Evolutionary conservation across 2,329 filamentous ascomycete species (phyloP).

Genomic region (Orbilia oligospora): DNA sequence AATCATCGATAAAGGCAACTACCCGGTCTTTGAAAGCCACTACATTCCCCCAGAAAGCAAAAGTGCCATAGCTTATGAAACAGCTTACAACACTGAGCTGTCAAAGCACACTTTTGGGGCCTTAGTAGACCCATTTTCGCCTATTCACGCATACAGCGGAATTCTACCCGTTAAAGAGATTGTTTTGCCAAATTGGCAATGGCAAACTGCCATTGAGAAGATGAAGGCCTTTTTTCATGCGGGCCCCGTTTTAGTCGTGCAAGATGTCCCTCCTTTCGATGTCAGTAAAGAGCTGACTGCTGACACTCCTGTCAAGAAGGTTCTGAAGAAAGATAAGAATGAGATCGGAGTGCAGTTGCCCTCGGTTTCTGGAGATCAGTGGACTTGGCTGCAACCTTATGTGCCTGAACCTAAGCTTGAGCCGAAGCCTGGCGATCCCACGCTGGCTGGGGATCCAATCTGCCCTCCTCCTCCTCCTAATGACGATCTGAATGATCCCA

Average conservation of each 20-base stretch:
- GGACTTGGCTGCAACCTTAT: slow-evolving; percentile 67
- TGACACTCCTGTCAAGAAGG: slow-evolving; percentile 10
- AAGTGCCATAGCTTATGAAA: slow-evolving; percentile 12
- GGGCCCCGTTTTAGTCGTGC: slow-evolving; percentile 66
- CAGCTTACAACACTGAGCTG: slow-evolving; percentile 20
- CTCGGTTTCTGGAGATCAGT: slow-evolving; percentile 61
- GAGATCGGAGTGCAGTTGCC: slow-evolving; percentile 18
- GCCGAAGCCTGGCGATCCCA: not conserved
- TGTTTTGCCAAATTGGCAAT: slow-evolving; percentile 66
- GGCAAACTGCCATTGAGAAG: slow-evolving; percentile 66
- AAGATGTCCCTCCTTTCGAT: slow-evolving; percentile 60
- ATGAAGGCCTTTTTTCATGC: slow-evolving; percentile 69
- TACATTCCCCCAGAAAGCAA: slow-evolving; percentile 27
- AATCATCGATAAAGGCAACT: slow-evolving; percentile 61
- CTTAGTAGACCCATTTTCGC: slow-evolving; percentile 67
- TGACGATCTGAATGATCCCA: slow-evolving; percentile 1
- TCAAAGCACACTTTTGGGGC: slow-evolving; percentile 63
- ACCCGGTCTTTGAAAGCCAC: slow-evolving; percentile 62
- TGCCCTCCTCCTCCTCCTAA: not conserved
- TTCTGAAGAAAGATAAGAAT: not conserved
- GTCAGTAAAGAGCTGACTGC: slow-evolving; percentile 11
- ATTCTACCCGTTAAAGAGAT: slow-evolving; percentile 66
- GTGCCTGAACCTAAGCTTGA: not conserved
- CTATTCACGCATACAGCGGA: slow-evolving; percentile 66
- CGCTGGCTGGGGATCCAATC: slow-evolving; percentile 2